phyloP scores from a whole-genome alignment of 2,329 filamentous ascomycete species.

The Colletotrichum siamense region DNA sequence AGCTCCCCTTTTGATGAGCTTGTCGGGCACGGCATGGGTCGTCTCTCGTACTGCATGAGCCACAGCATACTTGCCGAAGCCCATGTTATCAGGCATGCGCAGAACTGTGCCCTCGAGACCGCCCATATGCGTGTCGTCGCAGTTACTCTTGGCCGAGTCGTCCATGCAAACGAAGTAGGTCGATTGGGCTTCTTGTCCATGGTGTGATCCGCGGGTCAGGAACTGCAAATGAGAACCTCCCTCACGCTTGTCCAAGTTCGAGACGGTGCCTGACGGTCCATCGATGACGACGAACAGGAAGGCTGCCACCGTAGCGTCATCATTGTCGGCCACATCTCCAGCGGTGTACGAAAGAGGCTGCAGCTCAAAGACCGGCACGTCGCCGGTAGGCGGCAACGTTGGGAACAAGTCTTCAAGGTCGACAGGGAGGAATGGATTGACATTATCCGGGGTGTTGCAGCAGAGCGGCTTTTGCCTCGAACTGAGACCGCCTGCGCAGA shows the following conservation, averaged over 20 bases:
- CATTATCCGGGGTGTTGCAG: not conserved
- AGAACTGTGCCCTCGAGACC: not conserved
- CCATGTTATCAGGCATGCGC: not conserved
- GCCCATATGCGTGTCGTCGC: not conserved
- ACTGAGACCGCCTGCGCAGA: not conserved
- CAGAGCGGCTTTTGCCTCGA: not conserved
- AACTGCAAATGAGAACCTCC: constrained; percentile 45
- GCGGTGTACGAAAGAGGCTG: not conserved
- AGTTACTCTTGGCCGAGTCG: not conserved
- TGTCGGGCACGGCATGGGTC: not conserved
- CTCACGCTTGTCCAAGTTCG: constrained; percentile 43
- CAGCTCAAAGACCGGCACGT: not conserved
- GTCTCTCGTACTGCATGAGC: not conserved
- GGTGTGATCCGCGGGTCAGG: not conserved
- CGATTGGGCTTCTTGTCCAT: not conserved
- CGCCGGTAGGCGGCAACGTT: not conserved
- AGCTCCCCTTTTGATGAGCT: not conserved
- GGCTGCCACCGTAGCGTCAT: not conserved
- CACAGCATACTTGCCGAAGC: not conserved
- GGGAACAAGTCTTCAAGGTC: not conserved
- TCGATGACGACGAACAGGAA: constrained; percentile 39
- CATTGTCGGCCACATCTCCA: not conserved
- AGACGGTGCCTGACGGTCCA: constrained; percentile 34
- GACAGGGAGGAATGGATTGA: not conserved
- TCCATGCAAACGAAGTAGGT: not conserved